Base-by-base conservation (phyloP, 83 land plant genomes). In the Isoetes engelmannii region DNA sequence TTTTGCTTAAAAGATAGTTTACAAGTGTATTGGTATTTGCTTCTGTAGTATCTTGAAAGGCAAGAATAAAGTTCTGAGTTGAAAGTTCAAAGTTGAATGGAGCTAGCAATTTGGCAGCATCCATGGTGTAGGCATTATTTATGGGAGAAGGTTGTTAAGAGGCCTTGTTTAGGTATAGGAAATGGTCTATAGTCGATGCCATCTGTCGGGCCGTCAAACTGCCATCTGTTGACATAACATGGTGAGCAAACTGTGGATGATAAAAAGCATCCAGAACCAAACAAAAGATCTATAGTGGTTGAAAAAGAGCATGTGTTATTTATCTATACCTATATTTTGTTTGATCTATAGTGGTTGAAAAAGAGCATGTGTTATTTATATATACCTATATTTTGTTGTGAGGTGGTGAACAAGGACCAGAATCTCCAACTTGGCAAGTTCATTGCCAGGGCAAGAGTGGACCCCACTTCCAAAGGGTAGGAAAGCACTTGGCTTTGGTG, bases 401-500 rank as follows among this genome's bases (percentile, higher is more conserved):
- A 91, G 83, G 72, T 91, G 92, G 68, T 88, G 96, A 37, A 91
- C 75, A 3, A 91, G 77, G 21, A 91, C 79, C 44, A 88, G 75
- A 47, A 91, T 88, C 69, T 88, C 96, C 64, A 88, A 79, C 78
- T 88, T 83, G 17, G 96, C 96, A n/a, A 91, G 71, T 70, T 91
- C 93, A 76, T 84, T 88, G 9, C 96, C 96, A 5, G 96, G 96
- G 65, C 96, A 91, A 0, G 89, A 76, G 55, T 91, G 96, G 69
- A 69, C 57, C 41, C 96, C 96, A 68, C 69, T 83, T 3, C 96
- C 96, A 71, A 91, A 91, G 44, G 96, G 89, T 85, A 91, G 57
- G 70, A 77, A 91, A 4, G 96, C 88, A 70, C 82, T 82, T 57
- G 93, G 90, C 72, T 81, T 91, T 15, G 86, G 92, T 28, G 89